Evolutionary conservation across 805 yeast species (phyloP).

Genomic region (Teunomyces atbi): DNA sequence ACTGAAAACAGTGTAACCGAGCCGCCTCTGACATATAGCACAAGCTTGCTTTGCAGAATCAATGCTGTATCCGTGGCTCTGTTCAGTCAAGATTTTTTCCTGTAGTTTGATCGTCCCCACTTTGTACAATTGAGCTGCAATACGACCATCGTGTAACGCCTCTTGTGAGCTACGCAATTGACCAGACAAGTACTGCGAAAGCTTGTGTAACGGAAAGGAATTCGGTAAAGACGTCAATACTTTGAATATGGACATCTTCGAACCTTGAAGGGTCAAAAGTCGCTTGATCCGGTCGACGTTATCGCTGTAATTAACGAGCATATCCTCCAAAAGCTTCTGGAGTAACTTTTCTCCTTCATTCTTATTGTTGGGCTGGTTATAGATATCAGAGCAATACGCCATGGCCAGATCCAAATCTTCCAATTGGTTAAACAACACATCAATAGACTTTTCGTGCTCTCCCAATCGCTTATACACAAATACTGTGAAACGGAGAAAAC

Average conservation of each 20-base stretch:
- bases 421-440: slow-evolving; percentile 56
- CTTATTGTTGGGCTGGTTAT: slow-evolving; percentile 29
- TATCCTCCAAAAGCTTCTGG: slow-evolving; percentile 49
- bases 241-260: slow-evolving; percentile 43
- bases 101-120: slow-evolving; percentile 50
- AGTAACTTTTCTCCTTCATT: slow-evolving; percentile 43
- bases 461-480: slow-evolving; percentile 57
- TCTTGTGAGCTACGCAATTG: slow-evolving; percentile 44
- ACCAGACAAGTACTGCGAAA: slow-evolving; percentile 45
- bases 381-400: slow-evolving; percentile 54
- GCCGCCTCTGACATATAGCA: slow-evolving; percentile 52
- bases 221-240: slow-evolving; percentile 55
- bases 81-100: slow-evolving; percentile 39
- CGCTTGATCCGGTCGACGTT: slow-evolving; percentile 37
- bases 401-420: slow-evolving; percentile 59
- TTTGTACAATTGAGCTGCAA: slow-evolving; percentile 51
- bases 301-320: slow-evolving; percentile 39
- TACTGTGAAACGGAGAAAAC: slow-evolving; percentile 47
- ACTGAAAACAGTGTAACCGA: slow-evolving; percentile 55
- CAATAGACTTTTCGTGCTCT: slow-evolving; percentile 61
- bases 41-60: slow-evolving; percentile 49
- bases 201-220: slow-evolving; percentile 40
- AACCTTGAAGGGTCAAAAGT: slow-evolving; percentile 44
- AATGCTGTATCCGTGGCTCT: slow-evolving; percentile 34
- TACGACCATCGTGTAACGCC: slow-evolving; percentile 35